Evolutionary conservation across 257 asterid genomes (phyloP), one percentile per base, ranked within the genome.

Genomic region (Solanum infundibuliforme): DNA sequence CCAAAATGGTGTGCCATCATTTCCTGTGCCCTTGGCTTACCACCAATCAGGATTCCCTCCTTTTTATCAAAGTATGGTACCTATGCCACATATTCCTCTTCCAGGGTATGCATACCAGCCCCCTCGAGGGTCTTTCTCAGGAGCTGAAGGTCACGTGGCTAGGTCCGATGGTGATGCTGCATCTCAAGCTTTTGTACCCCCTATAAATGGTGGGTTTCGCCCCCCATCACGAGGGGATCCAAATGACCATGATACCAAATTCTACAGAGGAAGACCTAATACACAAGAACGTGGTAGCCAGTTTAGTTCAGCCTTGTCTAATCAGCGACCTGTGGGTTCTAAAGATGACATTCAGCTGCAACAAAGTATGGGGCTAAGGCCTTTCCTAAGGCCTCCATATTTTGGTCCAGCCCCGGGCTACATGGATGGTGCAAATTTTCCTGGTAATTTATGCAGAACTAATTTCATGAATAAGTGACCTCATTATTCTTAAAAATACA

Each of bases 41-140:
- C 88, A 89, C 90, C 95, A 90, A 23, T 92, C 95, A 52, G 69
- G 93, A 31, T 58, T 88, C 58, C 83, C 94, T 31, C 98, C 94
- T 6, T 88, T 86, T 90, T 92, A 89, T 89, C 98, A 89, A 90
- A 4, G 91, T 72, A 91, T 92, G 96, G 90, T 91, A 69, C 94
- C 98, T 76, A 84, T 93, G 89, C 88, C 93, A 18, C 95, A 91
- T 62, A 87, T 92, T 86, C 77, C 92, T 74, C 89, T 89, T 87
- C 91, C 98, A 46, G 95, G 95, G 89, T 94, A 93, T 89, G 90
- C 90, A 86, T 92, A 91, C 92, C 96, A 90, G 69, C 89, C 89
- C 76, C 91, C 92, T 25, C 90, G 91, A 52, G 91, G 92, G 39
- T 90, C 94, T 90, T 90, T 92, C 88, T 89, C 87, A 2, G 91